Base-by-base conservation (phyloP, 2,329 filamentous ascomycete genomes). In the Talaromyces verruculosus region DNA sequence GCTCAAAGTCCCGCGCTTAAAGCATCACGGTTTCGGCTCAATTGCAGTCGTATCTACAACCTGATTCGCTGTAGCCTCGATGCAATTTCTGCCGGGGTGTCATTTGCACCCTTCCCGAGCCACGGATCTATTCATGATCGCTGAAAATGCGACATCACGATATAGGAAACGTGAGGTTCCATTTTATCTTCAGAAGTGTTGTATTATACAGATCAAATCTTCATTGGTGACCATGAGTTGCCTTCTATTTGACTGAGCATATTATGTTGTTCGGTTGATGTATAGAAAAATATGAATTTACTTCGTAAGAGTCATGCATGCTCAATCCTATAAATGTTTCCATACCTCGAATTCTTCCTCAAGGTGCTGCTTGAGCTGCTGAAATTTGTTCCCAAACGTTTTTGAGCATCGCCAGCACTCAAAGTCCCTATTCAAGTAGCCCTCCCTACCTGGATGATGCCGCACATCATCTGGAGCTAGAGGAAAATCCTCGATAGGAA, bases 371-470 rank as follows among this genome's bases (percentile, higher is more conserved):
- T 95, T 95, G 63, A 97, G 76, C 75, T 83, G 83, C 69, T 85
- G 82, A 76, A 97, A 96, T 74, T 84, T 85, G 70, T 91, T 91
- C 22, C 85, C 86, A 78, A 95, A 97, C 62, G 87, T 85, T 76
- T 77, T 79, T 1, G 88, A 87, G 79, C 95, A 98, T 61, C 91
- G 84, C 94, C 95, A 98, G 76, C 95, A 98, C 68, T 80, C 79
- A 76, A 97, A 84, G 67, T 92, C 88, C 67, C 79, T 77, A 41
- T 84, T 80, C 68, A 93, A 78, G 77, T 90, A 93, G 19, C 84
- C 83, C 64, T 84, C 80, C 66, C 77, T 78, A 0, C 80, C 82
- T 0, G 87, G 84, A 65, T 87, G 75, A 69, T 89, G 83, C 67
- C 92, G 81, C 55, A 79, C 77, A 75, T 96, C 92, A 64, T 89